Conservation (phyloP, 108 stramenopile species). For the Pseudonitzschia multistriata region DNA sequence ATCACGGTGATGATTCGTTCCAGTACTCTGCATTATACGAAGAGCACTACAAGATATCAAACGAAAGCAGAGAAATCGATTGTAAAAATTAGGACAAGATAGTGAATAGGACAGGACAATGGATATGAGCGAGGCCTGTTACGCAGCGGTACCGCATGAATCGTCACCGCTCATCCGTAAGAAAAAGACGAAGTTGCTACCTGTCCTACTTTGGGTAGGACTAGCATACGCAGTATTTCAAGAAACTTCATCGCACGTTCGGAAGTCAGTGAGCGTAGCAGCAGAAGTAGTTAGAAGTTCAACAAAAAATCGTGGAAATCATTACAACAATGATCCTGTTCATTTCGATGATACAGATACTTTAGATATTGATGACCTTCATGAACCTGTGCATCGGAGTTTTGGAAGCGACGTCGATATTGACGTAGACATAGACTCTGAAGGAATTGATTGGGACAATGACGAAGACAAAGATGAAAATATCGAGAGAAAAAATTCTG, state of each 20-base stretch:
- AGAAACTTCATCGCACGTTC: slow-evolving; percentile 7
- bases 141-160: neutral
- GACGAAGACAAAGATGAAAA: neutral
- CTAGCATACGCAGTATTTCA: neutral
- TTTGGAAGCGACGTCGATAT: slow-evolving; percentile 11
- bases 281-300: neutral
- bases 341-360: slow-evolving; percentile 2
- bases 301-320: neutral
- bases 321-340: neutral
- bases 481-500: slow-evolving; percentile 7
- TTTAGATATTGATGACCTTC: neutral
- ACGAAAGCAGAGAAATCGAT: no score
- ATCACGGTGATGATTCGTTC: no score
- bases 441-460: slow-evolving; percentile 4
- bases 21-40: no score
- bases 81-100: no score
- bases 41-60: no score
- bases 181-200: slow-evolving; percentile 4
- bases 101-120: no score
- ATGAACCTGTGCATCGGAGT: neutral
- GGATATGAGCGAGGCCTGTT: neutral
- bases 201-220: neutral
- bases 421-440: neutral
- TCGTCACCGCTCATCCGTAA: neutral
- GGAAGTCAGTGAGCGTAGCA: slow-evolving; percentile 2